Conservation (phyloP, 768 basidiomycete species). For the Pholiota microspora region DNA sequence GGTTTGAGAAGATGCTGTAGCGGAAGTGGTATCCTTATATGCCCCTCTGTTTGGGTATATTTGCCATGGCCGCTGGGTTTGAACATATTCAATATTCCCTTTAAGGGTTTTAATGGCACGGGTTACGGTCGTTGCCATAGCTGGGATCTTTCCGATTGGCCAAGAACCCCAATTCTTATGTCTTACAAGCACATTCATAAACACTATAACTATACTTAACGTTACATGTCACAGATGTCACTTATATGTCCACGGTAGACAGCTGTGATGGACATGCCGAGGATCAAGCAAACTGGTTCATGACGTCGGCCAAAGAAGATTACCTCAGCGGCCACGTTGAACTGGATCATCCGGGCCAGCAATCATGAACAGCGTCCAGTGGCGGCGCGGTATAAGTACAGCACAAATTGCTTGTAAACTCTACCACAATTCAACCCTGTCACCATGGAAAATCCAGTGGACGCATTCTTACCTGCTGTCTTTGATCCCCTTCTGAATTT, state of each 20-base stretch:
- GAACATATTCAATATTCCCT: constrained; percentile 18
- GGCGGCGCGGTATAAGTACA: no score
- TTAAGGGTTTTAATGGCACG: constrained; percentile 8
- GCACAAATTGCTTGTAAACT: not conserved
- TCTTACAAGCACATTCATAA: not conserved
- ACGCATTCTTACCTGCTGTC: constrained; percentile 42
- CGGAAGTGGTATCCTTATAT: constrained; percentile 26
- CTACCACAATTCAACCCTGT: not conserved
- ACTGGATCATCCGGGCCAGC: not conserved
- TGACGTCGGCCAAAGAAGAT: not conserved
- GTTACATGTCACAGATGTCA: not conserved
- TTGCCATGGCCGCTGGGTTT: constrained; percentile 20
- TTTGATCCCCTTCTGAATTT: constrained; percentile 55
- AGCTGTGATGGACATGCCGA: constrained; percentile 4
- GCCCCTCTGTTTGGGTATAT: constrained; percentile 22
- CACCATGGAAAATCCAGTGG: constrained; percentile 22
- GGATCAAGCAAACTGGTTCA: constrained; percentile 3
- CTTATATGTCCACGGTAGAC: not conserved
- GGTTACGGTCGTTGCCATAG: constrained; percentile 15
- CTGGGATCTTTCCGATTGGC: constrained; percentile 26
- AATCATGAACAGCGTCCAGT: not conserved
- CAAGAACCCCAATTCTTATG: constrained; percentile 26
- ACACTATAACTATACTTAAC: not conserved
- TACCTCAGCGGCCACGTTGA: constrained; percentile 1
- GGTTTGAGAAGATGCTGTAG: constrained; percentile 14